phyloP scores from a whole-genome alignment of 225 moss, liverwort and hornwort genomes.

The Rhytidiadelphus loreus region DNA sequence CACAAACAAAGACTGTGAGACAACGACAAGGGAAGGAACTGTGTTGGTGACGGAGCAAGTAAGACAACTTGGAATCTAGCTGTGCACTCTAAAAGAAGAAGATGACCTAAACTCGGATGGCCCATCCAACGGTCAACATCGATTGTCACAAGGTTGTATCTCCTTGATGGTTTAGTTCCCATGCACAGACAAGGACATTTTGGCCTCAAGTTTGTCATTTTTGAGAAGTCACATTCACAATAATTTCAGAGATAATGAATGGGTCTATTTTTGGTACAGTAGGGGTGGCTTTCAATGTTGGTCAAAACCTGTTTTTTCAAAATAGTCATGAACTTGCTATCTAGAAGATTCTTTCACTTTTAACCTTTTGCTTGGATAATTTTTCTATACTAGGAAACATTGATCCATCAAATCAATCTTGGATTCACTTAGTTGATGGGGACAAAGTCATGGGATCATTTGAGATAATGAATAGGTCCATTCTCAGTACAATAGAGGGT shows the following conservation, averaged over 20 bases:
- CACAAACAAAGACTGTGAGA: accelerated
- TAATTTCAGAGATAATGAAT: neutral
- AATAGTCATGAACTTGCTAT: neutral
- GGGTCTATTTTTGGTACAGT: neutral
- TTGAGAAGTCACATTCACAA: neutral
- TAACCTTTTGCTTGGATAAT: neutral
- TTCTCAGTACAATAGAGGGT: neutral
- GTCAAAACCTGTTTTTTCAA: neutral
- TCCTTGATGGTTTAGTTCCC: neutral
- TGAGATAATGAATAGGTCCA: neutral
- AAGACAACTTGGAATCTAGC: neutral
- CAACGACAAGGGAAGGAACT: neutral
- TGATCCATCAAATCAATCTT: neutral
- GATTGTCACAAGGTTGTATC: neutral
- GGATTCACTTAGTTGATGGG: neutral
- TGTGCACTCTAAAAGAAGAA: accelerated
- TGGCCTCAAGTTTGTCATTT: neutral
- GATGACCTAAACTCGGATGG: accelerated
- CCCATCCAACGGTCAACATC: accelerated
- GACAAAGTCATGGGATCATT: no score
- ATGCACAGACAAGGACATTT: neutral
- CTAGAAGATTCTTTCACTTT: neutral
- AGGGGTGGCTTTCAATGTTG: accelerated
- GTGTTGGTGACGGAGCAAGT: no score
- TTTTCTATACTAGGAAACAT: no score